Percentiles rank a stretch among this genome's conserved stretches.
These are phyloP conservation scores for Amphicarpaea edgeworthii DNA, from an alignment of 306 rosid genomes.

Conservation along the genomic window DNA sequence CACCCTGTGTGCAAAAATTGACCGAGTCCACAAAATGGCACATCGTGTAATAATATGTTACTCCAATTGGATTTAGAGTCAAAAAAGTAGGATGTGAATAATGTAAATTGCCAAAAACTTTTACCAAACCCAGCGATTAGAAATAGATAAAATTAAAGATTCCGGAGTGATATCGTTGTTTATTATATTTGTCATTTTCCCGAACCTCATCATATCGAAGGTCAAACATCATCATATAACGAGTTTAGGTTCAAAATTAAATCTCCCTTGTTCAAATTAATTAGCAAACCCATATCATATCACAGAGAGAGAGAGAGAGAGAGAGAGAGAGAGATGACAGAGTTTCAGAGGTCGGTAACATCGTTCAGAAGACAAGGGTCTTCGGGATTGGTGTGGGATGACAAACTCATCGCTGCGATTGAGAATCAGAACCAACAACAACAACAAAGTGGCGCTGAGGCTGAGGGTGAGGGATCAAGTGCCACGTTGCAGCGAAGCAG, in stretches of 20 bases:
- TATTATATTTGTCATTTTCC: constrained; percentile 42
- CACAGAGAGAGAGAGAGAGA: constrained; percentile 27
- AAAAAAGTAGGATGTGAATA: constrained; percentile 10
- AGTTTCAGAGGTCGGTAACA: constrained; percentile 69
- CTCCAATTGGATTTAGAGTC: constrained; percentile 8
- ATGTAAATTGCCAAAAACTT: neutral
- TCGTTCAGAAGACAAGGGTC: constrained; percentile 87
- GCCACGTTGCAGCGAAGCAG: constrained; percentile 47
- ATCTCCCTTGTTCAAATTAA: neutral
- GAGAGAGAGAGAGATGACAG: constrained; percentile 52
- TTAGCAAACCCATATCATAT: constrained; percentile 7
- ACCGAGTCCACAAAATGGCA: neutral
- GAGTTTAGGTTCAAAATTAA: constrained; percentile 5
- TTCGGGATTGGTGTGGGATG: constrained; percentile 77
- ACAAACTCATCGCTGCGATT: constrained; percentile 50
- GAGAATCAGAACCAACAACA: constrained; percentile 29
- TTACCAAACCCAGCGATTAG: neutral
- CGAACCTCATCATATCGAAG: constrained; percentile 21
- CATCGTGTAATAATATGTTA: neutral
- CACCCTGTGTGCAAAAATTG: neutral
- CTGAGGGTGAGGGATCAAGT: constrained; percentile 41
- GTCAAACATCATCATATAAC: constrained; percentile 40
- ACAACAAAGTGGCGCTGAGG: too few relatives aligned
- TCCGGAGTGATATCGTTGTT: constrained; percentile 19
- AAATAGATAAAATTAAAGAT: too few relatives aligned